phyloP scores from a whole-genome alignment of 805 yeast genomes.

The Lipomyces chichibuensis region DNA sequence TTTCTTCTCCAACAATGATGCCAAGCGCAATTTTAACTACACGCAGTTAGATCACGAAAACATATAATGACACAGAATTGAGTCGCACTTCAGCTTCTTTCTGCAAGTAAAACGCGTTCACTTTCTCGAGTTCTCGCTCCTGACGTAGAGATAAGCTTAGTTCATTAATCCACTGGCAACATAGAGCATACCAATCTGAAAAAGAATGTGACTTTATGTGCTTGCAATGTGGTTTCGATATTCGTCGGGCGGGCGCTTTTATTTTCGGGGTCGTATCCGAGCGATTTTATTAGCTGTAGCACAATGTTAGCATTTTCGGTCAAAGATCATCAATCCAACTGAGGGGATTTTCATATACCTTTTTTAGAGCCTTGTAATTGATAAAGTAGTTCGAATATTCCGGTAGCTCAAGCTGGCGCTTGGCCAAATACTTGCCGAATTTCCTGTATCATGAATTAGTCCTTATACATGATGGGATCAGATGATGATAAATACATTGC shows the following conservation, averaged over 20 bases:
- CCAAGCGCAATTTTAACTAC: slow-evolving; percentile 68
- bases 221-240: slow-evolving; percentile 66
- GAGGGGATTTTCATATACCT: slow-evolving; percentile 42
- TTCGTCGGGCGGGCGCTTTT: slow-evolving; percentile 37
- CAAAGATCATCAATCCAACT: neutral
- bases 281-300: slow-evolving; percentile 68
- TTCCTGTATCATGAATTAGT: slow-evolving; percentile 56
- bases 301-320: neutral
- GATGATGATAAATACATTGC: neutral
- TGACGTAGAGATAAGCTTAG: slow-evolving; percentile 73
- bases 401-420: slow-evolving; percentile 90
- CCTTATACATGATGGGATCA: neutral
- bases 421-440: slow-evolving; percentile 93
- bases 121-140: slow-evolving; percentile 94
- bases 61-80: neutral
- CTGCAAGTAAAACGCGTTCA: slow-evolving; percentile 86
- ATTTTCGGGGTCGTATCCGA: slow-evolving; percentile 55
- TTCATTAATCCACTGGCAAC: slow-evolving; percentile 89
- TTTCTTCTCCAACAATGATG: slow-evolving; percentile 74
- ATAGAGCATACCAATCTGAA: slow-evolving; percentile 86
- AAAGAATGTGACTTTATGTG: slow-evolving; percentile 84
- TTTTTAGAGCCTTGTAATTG: slow-evolving; percentile 90
- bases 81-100: slow-evolving; percentile 70
- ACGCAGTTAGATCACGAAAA: neutral
- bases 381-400: slow-evolving; percentile 94